These are phyloP conservation scores for Citrus maxima DNA, from an alignment of 345 rosid genomes.

Conservation along the genomic window DNA sequence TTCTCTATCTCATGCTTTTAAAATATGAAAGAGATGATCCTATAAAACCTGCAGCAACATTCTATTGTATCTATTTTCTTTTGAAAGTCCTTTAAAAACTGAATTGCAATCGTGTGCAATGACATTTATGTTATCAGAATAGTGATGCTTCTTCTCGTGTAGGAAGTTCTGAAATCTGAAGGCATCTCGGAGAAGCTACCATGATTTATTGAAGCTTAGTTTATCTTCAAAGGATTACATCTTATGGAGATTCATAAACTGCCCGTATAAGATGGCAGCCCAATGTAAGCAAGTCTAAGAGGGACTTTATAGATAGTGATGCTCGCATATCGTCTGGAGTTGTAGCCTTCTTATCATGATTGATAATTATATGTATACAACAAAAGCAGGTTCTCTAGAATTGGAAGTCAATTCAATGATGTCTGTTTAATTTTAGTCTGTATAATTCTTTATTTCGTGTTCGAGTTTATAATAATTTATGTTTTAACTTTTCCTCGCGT, in stretches of 20 bases:
- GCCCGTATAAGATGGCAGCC: neutral
- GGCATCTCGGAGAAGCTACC: neutral
- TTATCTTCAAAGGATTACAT: neutral
- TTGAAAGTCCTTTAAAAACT: neutral
- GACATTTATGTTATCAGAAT: neutral
- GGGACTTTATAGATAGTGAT: neutral
- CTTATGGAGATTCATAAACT: neutral
- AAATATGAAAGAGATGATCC: neutral
- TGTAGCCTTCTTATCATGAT: neutral
- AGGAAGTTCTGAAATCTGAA: neutral
- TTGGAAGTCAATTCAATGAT: neutral
- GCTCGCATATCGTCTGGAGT: neutral
- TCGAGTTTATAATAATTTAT: neutral
- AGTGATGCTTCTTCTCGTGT: neutral
- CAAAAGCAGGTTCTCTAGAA: neutral
- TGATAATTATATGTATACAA: neutral
- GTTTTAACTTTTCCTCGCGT: no score
- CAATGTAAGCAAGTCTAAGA: neutral
- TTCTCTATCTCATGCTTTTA: neutral
- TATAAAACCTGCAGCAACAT: neutral
- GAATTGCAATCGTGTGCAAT: neutral
- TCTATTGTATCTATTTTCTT: neutral
- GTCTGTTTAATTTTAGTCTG: neutral
- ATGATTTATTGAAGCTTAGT: neutral
- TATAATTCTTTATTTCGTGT: neutral